phyloP scores from a whole-genome alignment of 495 filamentous ascomycete species.

The Friedmanniomyces simplex region DNA sequence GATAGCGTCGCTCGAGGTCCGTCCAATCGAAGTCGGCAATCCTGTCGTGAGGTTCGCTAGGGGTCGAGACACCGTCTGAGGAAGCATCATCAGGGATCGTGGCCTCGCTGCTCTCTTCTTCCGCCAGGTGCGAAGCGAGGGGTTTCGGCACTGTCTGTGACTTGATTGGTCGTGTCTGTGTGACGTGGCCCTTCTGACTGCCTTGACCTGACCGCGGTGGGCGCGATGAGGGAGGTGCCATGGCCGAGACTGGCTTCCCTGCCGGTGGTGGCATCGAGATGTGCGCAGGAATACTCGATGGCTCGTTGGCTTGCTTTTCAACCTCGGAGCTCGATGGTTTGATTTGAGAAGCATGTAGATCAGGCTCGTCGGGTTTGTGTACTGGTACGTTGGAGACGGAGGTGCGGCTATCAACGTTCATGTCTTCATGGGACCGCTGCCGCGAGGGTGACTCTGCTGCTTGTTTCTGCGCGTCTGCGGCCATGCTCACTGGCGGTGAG shows the following conservation, averaged over 20 bases:
- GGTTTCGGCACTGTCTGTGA: neutral
- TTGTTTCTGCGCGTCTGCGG: neutral
- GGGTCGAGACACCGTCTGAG: neutral
- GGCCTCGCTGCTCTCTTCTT: neutral
- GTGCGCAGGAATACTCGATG: neutral
- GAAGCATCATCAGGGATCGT: slow-evolving; percentile 1
- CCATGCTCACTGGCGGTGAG: neutral
- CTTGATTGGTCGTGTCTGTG: neutral
- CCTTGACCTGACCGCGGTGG: slow-evolving; percentile 8
- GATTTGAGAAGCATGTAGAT: no score
- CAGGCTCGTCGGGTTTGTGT: neutral
- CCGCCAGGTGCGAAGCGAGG: neutral
- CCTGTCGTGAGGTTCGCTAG: slow-evolving; percentile 7
- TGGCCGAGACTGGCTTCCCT: neutral
- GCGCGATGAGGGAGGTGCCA: neutral
- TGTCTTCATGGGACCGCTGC: slow-evolving; percentile 5
- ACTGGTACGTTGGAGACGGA: neutral
- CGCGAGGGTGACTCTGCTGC: neutral
- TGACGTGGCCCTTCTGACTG: neutral
- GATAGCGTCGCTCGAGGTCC: slow-evolving; percentile 13
- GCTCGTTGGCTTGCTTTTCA: neutral
- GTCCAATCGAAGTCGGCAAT: slow-evolving; percentile 21
- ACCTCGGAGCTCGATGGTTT: neutral
- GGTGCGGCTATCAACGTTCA: neutral
- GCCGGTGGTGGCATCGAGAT: slow-evolving; percentile 1